phyloP scores from a whole-genome alignment of 2,329 filamentous ascomycete genomes.

The Colletotrichum tropicale region DNA sequence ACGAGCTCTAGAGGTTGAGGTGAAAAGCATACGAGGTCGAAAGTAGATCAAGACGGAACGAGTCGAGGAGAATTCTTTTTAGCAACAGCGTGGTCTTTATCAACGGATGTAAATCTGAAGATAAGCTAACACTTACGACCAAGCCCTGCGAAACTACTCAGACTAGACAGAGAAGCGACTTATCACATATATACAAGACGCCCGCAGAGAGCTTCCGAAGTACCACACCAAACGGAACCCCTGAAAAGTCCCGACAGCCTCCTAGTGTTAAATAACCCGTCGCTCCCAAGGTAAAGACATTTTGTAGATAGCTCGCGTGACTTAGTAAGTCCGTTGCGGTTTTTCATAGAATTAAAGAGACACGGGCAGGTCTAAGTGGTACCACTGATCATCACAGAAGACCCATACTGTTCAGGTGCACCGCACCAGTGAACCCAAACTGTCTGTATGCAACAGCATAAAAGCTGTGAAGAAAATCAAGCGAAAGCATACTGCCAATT shows the following conservation, averaged over 20 bases:
- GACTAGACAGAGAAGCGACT: neutral
- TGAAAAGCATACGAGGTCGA: neutral
- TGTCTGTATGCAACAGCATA: neutral
- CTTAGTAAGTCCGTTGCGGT: neutral
- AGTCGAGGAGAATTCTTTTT: neutral
- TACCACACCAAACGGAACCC: neutral
- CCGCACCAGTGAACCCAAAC: neutral
- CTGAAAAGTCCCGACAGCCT: neutral
- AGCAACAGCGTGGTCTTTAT: neutral
- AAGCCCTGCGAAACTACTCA: neutral
- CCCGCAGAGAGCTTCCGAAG: neutral
- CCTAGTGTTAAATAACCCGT: neutral
- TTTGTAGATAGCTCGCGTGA: fast-evolving
- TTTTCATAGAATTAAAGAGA: neutral
- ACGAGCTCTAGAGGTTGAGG: neutral
- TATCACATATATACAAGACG: neutral
- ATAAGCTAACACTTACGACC: neutral
- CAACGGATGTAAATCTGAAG: neutral
- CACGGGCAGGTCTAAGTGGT: neutral
- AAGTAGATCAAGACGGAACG: neutral
- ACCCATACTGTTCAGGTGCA: neutral
- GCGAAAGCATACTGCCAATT: no score
- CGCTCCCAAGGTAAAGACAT: fast-evolving
- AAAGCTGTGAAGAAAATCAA: neutral
- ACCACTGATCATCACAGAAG: neutral